Conservation (phyloP, 345 rosid genomes). For the Hibiscus mutabilis region DNA sequence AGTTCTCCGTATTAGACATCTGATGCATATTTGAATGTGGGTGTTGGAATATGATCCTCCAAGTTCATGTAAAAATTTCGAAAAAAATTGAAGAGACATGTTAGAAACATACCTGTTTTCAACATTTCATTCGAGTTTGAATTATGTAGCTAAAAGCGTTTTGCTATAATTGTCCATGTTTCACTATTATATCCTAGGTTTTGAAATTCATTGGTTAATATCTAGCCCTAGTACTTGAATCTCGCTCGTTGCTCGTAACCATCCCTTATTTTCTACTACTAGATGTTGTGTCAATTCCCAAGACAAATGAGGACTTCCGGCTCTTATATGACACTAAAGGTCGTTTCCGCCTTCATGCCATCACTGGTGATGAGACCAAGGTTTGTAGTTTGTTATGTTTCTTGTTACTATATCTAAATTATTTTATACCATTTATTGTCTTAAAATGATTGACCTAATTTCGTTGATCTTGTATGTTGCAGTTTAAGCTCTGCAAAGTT, state of each 20-base stretch:
- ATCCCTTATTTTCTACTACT: not conserved
- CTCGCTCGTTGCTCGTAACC: not conserved
- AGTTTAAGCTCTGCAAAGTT: slow-evolving; percentile 58
- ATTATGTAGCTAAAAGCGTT: not conserved
- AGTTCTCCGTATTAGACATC: not conserved
- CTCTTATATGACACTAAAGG: slow-evolving; percentile 37
- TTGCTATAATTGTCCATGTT: not conserved
- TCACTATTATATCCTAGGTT: not conserved
- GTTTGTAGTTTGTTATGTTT: slow-evolving; percentile 13
- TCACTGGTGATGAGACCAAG: slow-evolving; percentile 53
- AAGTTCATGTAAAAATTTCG: not conserved
- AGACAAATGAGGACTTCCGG: slow-evolving; percentile 57
- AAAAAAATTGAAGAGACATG: not conserved
- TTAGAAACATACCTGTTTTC: not conserved
- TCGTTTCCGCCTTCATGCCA: slow-evolving; percentile 1
- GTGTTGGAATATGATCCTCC: not conserved
- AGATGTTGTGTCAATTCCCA: slow-evolving; percentile 64
- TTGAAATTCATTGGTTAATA: not conserved
- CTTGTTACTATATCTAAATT: not conserved
- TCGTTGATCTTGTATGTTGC: not conserved
- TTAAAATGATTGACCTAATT: not conserved
- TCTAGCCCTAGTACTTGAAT: not conserved
- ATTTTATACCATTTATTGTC: not conserved
- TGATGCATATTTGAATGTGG: not conserved
- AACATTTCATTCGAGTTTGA: not conserved